A percentile compares a stretch with the other conserved stretches of the same genome.
Conservation (phyloP, 805 yeast genomes). For the Saccharomycopsis schoenii region DNA sequence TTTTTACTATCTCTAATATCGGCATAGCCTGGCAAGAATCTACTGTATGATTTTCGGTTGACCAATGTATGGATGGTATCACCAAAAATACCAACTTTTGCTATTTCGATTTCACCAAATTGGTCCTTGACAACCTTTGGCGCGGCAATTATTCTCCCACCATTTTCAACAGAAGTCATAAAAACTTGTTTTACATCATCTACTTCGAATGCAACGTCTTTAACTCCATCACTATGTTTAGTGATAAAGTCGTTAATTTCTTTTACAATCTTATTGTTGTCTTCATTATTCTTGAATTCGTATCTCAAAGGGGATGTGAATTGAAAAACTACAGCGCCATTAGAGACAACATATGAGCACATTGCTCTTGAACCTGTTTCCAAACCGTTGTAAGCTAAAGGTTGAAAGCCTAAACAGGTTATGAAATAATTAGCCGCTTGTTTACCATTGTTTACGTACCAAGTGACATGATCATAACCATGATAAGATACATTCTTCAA, state of each 20-base stretch:
- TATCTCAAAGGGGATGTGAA: conserved; percentile 31
- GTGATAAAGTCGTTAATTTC: conserved; percentile 38
- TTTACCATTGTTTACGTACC: conserved; percentile 67
- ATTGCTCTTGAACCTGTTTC: conserved; percentile 54
- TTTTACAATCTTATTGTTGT: conserved; percentile 21
- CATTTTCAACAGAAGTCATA: conserved; percentile 37
- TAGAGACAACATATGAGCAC: conserved; percentile 50
- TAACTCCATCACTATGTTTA: conserved; percentile 72
- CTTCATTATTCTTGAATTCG: conserved; percentile 22
- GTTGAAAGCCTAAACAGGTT: conserved; percentile 50
- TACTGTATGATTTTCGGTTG: conserved; percentile 28
- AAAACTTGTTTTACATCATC: conserved; percentile 37
- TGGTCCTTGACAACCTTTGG: conserved; percentile 30
- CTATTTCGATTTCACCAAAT: conserved; percentile 42
- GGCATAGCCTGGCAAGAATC: conserved; percentile 43
- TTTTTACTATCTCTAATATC: conserved; percentile 10
- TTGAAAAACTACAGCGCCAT: conserved; percentile 43
- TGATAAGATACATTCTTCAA: conserved; percentile 7
- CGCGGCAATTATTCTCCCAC: conserved; percentile 35
- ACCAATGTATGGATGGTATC: conserved; percentile 66
- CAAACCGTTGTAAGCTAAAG: conserved; percentile 53
- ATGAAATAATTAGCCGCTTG: conserved; percentile 48
- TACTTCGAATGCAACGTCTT: conserved; percentile 64
- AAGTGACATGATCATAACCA: conserved; percentile 58
- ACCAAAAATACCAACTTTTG: conserved; percentile 44